Evolutionary conservation across 2,329 filamentous ascomycete genomes (phyloP), one percentile per base, ranked within the genome.

Genomic region (Aspergillus pseudoterreus): DNA sequence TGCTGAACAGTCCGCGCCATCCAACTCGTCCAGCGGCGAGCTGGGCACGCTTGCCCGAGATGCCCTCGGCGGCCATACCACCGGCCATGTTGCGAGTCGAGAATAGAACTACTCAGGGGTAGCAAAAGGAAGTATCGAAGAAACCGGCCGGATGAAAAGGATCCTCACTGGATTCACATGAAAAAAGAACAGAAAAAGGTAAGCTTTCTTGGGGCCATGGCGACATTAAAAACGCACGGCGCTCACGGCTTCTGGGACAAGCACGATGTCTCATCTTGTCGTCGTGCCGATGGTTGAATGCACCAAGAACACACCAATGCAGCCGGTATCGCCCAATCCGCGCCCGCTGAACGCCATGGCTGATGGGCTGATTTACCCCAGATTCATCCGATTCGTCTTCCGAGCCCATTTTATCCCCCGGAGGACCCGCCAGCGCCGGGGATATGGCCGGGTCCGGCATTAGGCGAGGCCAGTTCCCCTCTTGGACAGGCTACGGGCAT

Each of bases 1-100:
- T 82, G 57, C 75, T 75, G 33, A 82, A 35, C 38, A 83, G 62
- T 10, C 78, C 79, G 75, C 73, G 19, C 79, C 78, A 58, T 73
- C 68, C 54, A 2, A 57, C 54, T 42, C 43, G 52, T 15, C 68
- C 66, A 35, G 66, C 63, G 27, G 68, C 57, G 35, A 71, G 58
- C 57, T 66, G 53, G 50, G 68, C 64, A 43, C 70, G 68, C 53
- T 65, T 67, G 52, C 58, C 63, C 46, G 65, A 68, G 30, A 67
- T 57, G 55, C 63, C 65, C 39, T 57, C 36, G 39, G 46, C 38
- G 12, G 51, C 47, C 10, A 47, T 47, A 15, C 47, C 56, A 11
- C 52, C 52, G n/a, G 46, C 47, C 39, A 51, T 52, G 8, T n/a
- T 51, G 43, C n/a, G 9, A 35, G 30, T 11, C 21, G 15, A 32